Evolutionary conservation across 2,329 filamentous ascomycete genomes (phyloP).

Genomic region (Beauveria varroae): DNA sequence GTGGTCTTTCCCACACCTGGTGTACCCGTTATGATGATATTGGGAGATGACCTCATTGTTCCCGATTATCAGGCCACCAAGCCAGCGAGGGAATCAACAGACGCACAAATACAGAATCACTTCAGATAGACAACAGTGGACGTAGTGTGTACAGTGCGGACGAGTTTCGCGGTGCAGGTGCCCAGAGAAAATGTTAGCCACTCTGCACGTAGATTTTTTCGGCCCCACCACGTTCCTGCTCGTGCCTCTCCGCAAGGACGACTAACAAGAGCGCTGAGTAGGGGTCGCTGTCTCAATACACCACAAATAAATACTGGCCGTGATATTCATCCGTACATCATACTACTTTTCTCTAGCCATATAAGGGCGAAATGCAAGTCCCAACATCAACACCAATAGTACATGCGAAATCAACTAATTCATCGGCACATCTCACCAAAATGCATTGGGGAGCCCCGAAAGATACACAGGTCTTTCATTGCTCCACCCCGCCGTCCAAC

Average conservation of each 20-base stretch:
- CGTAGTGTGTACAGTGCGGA: background rate
- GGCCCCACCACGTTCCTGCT: background rate
- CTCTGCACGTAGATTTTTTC: background rate
- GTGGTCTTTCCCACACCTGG: slow-evolving; percentile 95
- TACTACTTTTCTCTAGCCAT: slow-evolving; percentile 9
- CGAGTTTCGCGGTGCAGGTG: background rate
- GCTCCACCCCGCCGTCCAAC: slow-evolving; percentile 25
- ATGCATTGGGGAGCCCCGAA: background rate
- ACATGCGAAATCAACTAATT: slow-evolving; percentile 6
- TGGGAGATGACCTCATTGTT: slow-evolving; percentile 53
- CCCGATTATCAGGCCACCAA: background rate
- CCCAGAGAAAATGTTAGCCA: background rate
- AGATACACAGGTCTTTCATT: background rate
- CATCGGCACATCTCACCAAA: slow-evolving; percentile 5
- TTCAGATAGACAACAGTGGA: too few species aligned
- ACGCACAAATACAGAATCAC: background rate
- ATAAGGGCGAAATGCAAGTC: slow-evolving; percentile 4
- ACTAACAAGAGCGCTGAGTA: too few species aligned
- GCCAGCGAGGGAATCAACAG: background rate
- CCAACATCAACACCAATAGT: slow-evolving; percentile 11
- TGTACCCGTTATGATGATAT: slow-evolving; percentile 92
- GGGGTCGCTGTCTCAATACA: background rate
- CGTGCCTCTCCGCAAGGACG: background rate
- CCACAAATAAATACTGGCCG: background rate
- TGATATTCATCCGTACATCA: slow-evolving; percentile 1